These are phyloP conservation scores for Candida oleophila DNA, from an alignment of 805 yeast genomes.

Conservation along the genomic window DNA sequence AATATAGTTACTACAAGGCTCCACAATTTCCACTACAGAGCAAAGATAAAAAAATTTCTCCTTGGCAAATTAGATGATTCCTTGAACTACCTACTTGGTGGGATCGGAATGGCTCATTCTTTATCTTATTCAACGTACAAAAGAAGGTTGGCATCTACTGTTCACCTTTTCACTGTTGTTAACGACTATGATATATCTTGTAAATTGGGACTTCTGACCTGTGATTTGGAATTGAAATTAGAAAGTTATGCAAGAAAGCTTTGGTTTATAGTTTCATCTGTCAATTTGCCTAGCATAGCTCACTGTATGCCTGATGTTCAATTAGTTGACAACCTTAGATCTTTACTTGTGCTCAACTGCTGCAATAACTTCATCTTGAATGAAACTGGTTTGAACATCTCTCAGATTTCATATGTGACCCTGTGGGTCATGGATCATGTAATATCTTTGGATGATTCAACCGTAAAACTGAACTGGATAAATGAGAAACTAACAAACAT, in stretches of 20 bases:
- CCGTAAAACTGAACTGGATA: neutral
- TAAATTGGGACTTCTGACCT: slow-evolving; percentile 24
- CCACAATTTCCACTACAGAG: slow-evolving; percentile 26
- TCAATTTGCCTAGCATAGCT: slow-evolving; percentile 1
- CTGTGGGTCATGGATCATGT: slow-evolving; percentile 24
- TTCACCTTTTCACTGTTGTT: slow-evolving; percentile 34
- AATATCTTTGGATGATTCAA: slow-evolving; percentile 6
- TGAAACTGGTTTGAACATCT: slow-evolving; percentile 20
- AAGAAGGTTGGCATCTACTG: slow-evolving; percentile 13
- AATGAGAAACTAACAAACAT: slow-evolving; percentile 6
- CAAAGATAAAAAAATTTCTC: slow-evolving; percentile 6
- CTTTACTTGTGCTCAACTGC: slow-evolving; percentile 29
- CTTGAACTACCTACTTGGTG: slow-evolving; percentile 13
- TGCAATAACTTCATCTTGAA: slow-evolving; percentile 27
- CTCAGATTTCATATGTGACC: slow-evolving; percentile 22
- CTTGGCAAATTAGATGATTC: slow-evolving; percentile 16
- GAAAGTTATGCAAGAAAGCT: slow-evolving; percentile 30
- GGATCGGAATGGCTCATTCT: slow-evolving; percentile 5
- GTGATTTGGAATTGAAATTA: slow-evolving; percentile 22
- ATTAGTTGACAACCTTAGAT: slow-evolving; percentile 22
- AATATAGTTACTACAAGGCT: slow-evolving; percentile 28
- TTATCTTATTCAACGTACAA: neutral
- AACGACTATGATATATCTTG: slow-evolving; percentile 34
- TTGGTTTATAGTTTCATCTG: slow-evolving; percentile 25
- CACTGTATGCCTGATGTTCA: neutral